These are phyloP conservation scores for Phytopythium litorale DNA, from an alignment of 352 stramenopile genomes.

Conservation along the genomic window DNA sequence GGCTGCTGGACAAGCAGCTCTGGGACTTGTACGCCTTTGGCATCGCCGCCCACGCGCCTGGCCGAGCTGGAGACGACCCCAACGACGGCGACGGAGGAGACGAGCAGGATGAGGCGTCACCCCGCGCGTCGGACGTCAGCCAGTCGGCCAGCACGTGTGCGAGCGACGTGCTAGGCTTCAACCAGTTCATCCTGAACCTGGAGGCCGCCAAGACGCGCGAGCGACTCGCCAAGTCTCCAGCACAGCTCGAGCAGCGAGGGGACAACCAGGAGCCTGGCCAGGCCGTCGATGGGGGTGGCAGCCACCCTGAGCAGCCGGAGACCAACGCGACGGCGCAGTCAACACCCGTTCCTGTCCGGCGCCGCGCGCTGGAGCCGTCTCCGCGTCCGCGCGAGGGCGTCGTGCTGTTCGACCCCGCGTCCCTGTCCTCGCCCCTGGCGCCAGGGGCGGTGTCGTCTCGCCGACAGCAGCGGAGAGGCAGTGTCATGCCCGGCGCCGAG, in stretches of 20 bases:
- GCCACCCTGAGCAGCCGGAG: background rate
- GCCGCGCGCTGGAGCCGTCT: background rate
- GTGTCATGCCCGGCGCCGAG: background rate
- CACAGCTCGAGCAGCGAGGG: conserved; percentile 8
- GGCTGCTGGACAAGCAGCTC: conserved; percentile 53
- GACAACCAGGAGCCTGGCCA: background rate
- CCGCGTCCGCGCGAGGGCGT: conserved; percentile 15
- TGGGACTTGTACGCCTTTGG: conserved; percentile 54
- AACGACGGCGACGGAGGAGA: background rate
- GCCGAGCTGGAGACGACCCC: conserved; percentile 2
- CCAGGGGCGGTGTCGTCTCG: background rate
- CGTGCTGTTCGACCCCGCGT: conserved; percentile 46
- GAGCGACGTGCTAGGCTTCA: conserved; percentile 59
- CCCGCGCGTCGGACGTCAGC: conserved; percentile 11
- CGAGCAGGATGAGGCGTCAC: background rate
- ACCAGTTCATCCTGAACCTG: conserved; percentile 64
- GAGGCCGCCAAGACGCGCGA: conserved; percentile 28
- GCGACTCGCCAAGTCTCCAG: background rate
- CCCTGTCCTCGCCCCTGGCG: conserved; percentile 13
- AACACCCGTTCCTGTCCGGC: conserved; percentile 2
- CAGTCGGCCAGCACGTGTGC: conserved; percentile 45
- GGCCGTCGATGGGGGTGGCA: background rate
- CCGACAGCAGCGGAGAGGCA: background rate
- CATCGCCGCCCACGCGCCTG: conserved; percentile 31
- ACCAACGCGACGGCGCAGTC: conserved; percentile 6